phyloP scores from a whole-genome alignment of 1,284 basidiomycete genomes.

The Xerocomus nothofagi region DNA sequence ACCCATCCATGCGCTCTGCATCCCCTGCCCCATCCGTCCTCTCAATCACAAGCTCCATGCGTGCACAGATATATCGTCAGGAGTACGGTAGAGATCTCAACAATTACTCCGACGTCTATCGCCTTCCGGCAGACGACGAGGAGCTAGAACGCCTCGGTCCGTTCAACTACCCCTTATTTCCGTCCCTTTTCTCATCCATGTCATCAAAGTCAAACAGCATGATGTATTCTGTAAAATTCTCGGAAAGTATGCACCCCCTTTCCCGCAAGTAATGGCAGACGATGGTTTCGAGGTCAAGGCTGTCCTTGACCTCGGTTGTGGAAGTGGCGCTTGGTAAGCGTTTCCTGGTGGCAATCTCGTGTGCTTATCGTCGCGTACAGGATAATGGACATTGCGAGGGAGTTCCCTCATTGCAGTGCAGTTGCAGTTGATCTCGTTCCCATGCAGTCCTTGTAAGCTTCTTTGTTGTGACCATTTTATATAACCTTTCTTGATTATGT shows the following conservation, averaged over 20 bases:
- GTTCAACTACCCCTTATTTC: conserved; percentile 21
- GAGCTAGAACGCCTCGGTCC: conserved; percentile 67
- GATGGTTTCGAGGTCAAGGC: conserved; percentile 59
- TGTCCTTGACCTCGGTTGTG: conserved; percentile 75
- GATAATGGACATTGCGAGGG: conserved; percentile 71
- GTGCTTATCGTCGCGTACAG: conserved; percentile 38
- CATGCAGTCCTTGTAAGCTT: conserved; percentile 63
- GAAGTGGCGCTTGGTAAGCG: conserved; percentile 70
- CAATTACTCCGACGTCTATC: conserved; percentile 76
- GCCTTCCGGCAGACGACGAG: conserved; percentile 72
- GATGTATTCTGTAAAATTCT: conserved; percentile 59
- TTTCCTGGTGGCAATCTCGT: conserved; percentile 1
- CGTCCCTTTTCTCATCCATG: conserved; percentile 15
- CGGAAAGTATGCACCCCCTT: conserved; percentile 61
- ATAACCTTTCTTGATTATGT: conserved; percentile 16
- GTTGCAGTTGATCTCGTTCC: conserved; percentile 78
- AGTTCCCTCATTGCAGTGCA: conserved; percentile 66
- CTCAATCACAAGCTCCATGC: conserved; percentile 64
- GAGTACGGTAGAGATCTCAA: conserved; percentile 72
- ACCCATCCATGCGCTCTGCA: conserved; percentile 53
- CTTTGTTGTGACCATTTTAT: conserved; percentile 10
- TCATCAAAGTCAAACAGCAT: conserved; percentile 61
- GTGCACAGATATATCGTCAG: conserved; percentile 55
- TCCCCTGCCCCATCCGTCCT: conserved; percentile 69
- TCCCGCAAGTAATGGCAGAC: conserved; percentile 56